phyloP scores from a whole-genome alignment of 345 rosid genomes.

The Brassica napus region DNA sequence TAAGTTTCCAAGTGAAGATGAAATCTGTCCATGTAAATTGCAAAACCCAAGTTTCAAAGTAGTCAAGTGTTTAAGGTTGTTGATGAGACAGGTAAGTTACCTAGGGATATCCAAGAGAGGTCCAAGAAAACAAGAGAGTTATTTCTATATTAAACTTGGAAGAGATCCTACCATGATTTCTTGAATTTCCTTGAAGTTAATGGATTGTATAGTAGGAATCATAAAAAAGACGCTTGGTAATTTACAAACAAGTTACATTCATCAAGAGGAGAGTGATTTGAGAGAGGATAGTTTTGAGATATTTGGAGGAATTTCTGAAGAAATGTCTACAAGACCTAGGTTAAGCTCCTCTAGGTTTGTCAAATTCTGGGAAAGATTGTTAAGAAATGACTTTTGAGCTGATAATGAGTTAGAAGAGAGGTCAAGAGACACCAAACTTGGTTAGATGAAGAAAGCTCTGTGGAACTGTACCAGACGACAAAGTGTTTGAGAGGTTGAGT shows the following conservation, averaged over 20 bases:
- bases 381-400: not conserved
- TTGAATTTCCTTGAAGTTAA: not conserved
- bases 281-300: conserved; percentile 4
- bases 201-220: not conserved
- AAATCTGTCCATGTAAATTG: not conserved
- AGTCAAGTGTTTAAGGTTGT: not conserved
- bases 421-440: conserved; percentile 8
- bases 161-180: not conserved
- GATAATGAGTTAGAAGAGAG: not conserved
- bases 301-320: conserved; percentile 14
- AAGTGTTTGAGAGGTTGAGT: not conserved
- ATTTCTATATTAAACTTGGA: conserved; percentile 4
- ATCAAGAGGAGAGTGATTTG: not conserved
- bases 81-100: not conserved
- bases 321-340: not conserved
- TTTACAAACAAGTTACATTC: not conserved
- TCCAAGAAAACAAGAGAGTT: conserved; percentile 4
- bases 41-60: not conserved
- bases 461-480: not conserved
- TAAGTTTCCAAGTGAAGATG: not conserved
- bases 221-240: not conserved
- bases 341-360: not conserved
- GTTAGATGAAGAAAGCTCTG: not conserved
- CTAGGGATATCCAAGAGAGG: conserved; percentile 3
- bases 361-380: not conserved